Evolutionary conservation across 441 rosid species (phyloP), one percentile per base, ranked within the genome.

Genomic region (Syzygium syzygioides): DNA sequence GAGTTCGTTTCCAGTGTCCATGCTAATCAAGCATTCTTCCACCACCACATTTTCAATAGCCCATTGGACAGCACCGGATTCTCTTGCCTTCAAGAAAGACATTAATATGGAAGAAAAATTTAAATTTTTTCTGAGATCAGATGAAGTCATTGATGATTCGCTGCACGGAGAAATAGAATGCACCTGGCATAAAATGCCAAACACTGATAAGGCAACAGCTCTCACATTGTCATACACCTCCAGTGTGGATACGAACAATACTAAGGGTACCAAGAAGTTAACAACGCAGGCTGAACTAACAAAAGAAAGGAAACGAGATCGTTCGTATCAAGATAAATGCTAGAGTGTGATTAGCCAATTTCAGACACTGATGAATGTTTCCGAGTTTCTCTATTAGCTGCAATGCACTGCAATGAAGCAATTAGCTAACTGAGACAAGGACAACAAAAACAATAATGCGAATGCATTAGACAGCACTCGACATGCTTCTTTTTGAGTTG

Each of bases 131-230:
- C 83, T 23, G 0, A 45, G 26, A 76, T 37, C n/a, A 23, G 52
- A 13, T 12, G n/a, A 45, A 23, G 9, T 76, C 52, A 3, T 20
- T 41, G n/a, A 37, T 20, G 50, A 48, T 85, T 26, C 28, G 7
- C 30, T 55, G 48, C 76, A 55, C 0, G 26, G 18, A 57, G n/a
- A 55, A 23, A 23, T 54, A 48, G 23, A 80, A 26, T 41, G 5
- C 48, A 88, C 87, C 87, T 85, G 56, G 52, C 90, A 85, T 85
- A 88, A 23, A 53, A 88, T 88, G 62, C 68, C 90, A 80, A 66
- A 37, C 17, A 86, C 87, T 12, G 87, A n/a, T 15, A 66, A 34
- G 55, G 86, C 87, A 45, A 88, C 84, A 18, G 5, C 26, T 66
- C 53, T 54, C 45, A 85, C 84, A 53, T 88, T 88, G 84, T 55